These are phyloP conservation scores for Neurospora sp. DNA, from an alignment of 495 filamentous ascomycete species.

Conservation along the genomic window DNA sequence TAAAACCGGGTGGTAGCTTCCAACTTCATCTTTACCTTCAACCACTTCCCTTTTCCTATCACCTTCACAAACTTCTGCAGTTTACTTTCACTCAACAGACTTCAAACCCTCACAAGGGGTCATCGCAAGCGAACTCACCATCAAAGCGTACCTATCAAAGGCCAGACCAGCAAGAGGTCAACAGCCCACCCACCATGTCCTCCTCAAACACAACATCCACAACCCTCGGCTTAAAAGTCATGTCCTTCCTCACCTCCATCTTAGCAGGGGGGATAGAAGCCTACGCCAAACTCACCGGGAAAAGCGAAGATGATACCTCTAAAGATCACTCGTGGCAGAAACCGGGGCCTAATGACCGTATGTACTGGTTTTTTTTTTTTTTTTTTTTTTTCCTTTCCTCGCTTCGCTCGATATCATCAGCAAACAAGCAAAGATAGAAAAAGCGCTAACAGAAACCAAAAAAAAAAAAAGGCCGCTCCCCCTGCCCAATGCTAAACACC, in stretches of 20 bases:
- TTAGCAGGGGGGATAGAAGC: not conserved
- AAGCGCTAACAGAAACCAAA: too few relatives aligned
- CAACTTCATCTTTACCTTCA: not conserved
- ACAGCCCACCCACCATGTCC: not conserved
- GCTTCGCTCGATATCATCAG: not conserved
- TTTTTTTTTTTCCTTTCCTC: not conserved
- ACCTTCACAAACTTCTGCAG: too few relatives aligned
- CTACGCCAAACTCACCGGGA: not conserved
- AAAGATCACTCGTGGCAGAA: conserved; percentile 7
- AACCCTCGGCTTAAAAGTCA: not conserved
- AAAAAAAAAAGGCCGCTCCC: conserved; percentile 12
- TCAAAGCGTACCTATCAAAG: too few relatives aligned
- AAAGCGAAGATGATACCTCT: not conserved
- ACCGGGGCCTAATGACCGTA: conserved; percentile 7
- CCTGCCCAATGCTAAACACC: conserved; percentile 46
- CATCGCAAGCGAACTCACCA: too few relatives aligned
- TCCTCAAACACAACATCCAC: not conserved
- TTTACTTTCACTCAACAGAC: too few relatives aligned
- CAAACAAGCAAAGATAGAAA: too few relatives aligned
- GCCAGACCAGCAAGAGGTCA: too few relatives aligned
- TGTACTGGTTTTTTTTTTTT: too few relatives aligned
- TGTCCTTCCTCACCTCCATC: not conserved
- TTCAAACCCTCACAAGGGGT: too few relatives aligned
- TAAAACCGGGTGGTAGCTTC: not conserved
- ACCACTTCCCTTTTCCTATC: too few relatives aligned